A percentile compares a stretch with the other conserved stretches of the same genome.
Conservation (phyloP, 495 filamentous ascomycete species). For the Pyrenula aspistea region DNA sequence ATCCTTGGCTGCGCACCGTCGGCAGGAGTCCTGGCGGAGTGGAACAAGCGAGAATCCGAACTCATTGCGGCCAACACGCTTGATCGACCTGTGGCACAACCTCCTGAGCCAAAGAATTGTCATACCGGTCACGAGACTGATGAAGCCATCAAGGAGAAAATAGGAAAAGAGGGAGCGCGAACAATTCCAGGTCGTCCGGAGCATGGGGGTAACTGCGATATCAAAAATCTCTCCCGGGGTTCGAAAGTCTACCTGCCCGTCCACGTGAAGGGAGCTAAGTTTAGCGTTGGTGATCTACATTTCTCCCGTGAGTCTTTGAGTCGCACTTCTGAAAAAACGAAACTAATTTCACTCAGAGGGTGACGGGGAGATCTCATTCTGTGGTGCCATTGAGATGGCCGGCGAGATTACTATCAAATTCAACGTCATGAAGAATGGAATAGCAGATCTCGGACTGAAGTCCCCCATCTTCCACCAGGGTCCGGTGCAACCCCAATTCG, state of each 20-base stretch:
- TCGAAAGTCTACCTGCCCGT: constrained; percentile 86
- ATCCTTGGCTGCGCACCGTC: constrained; percentile 89
- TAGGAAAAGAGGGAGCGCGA: constrained; percentile 78
- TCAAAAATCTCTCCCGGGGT: constrained; percentile 81
- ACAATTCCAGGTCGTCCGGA: constrained; percentile 63
- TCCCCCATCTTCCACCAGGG: constrained; percentile 83
- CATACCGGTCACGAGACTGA: constrained; percentile 58
- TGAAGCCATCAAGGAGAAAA: constrained; percentile 47
- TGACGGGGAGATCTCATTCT: constrained; percentile 92
- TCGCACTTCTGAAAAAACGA: not conserved
- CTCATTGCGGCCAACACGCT: constrained; percentile 54
- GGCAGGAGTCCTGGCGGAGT: constrained; percentile 50
- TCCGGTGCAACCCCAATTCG: constrained; percentile 84
- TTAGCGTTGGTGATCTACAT: constrained; percentile 85
- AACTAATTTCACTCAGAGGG: constrained; percentile 37
- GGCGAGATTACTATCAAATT: constrained; percentile 89
- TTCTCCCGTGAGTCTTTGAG: constrained; percentile 45
- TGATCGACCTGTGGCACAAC: constrained; percentile 70
- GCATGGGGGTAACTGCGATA: constrained; percentile 64
- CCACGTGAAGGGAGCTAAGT: constrained; percentile 77
- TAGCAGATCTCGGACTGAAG: constrained; percentile 67
- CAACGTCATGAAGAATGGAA: constrained; percentile 74
- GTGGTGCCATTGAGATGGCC: constrained; percentile 95
- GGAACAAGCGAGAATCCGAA: constrained; percentile 73
- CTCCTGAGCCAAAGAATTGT: constrained; percentile 56